These are phyloP conservation scores for Alternaria rosae DNA, from an alignment of 2,329 filamentous ascomycete genomes.

Conservation along the genomic window DNA sequence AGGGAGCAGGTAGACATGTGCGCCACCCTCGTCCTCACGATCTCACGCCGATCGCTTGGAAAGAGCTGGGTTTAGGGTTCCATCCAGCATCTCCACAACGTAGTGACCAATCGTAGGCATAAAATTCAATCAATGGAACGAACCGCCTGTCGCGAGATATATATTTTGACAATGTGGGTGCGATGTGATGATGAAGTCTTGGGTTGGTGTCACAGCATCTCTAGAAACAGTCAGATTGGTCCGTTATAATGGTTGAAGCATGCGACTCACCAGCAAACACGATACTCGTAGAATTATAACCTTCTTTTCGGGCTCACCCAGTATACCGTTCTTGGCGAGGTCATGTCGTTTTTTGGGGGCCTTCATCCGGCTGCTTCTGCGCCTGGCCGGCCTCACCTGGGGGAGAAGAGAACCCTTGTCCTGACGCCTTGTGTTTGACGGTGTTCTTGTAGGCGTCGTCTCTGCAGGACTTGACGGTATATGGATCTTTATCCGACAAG, in stretches of 20 bases:
- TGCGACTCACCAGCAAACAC: neutral
- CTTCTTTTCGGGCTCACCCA: neutral
- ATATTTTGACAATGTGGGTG: neutral
- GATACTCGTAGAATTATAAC: neutral
- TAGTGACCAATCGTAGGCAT: neutral
- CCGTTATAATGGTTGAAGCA: accelerated
- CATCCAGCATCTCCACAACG: neutral
- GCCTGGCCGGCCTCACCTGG: neutral
- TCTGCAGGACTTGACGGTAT: neutral
- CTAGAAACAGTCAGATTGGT: neutral
- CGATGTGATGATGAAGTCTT: neutral
- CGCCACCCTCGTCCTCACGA: neutral
- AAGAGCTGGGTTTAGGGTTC: neutral
- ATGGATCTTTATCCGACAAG: neutral
- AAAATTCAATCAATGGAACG: neutral
- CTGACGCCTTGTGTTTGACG: neutral
- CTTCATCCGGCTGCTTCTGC: neutral
- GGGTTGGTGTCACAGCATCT: neutral
- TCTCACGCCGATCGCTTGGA: neutral
- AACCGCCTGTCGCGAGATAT: neutral
- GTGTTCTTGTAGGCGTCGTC: neutral
- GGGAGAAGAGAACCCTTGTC: neutral
- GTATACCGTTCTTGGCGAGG: neutral
- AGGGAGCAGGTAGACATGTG: neutral
- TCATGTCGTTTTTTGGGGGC: neutral